These are phyloP conservation scores for Hypoxylon perforatum DNA, from an alignment of 495 filamentous ascomycete genomes.

Conservation along the genomic window DNA sequence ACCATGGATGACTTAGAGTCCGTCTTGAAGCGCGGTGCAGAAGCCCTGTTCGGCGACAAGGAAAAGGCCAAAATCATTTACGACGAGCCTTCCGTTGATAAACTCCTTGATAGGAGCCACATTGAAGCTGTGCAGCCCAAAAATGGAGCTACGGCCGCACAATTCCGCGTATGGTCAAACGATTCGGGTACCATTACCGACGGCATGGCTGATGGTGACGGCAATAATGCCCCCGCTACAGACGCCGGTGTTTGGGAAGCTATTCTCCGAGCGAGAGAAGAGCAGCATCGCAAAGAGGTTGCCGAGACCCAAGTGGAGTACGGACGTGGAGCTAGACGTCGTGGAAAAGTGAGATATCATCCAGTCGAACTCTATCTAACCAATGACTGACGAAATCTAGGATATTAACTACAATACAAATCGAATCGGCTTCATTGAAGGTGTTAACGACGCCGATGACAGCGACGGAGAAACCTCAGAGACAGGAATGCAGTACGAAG, in stretches of 20 bases:
- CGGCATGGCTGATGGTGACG: conserved; percentile 63
- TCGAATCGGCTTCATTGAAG: conserved; percentile 49
- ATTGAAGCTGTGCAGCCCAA: conserved; percentile 75
- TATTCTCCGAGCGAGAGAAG: conserved; percentile 84
- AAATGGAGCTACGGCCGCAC: conserved; percentile 71
- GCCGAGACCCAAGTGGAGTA: conserved; percentile 72
- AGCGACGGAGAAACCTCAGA: conserved; percentile 36
- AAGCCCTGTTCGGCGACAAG: conserved; percentile 82
- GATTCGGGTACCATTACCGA: conserved; percentile 62
- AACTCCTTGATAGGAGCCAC: conserved; percentile 85
- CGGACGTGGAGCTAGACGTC: conserved; percentile 81
- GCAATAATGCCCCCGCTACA: conserved; percentile 66
- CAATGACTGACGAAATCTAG: conserved; percentile 37
- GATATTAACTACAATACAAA: conserved; percentile 46
- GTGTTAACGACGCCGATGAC: conserved; percentile 43
- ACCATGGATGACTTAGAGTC: conserved; percentile 82
- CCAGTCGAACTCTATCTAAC: neutral
- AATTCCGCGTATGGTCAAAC: conserved; percentile 94
- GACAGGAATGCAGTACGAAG: conserved; percentile 31
- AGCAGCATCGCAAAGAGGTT: conserved; percentile 74
- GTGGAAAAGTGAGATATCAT: conserved; percentile 54
- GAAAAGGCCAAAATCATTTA: conserved; percentile 75
- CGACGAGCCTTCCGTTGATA: conserved; percentile 82
- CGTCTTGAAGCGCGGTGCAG: conserved; percentile 87
- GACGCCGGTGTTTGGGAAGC: conserved; percentile 82